A percentile compares a stretch with the other conserved stretches of the same genome.
Evolutionary conservation across 257 asterid species (phyloP).

Genomic region (Galeopsis tetrahit): DNA sequence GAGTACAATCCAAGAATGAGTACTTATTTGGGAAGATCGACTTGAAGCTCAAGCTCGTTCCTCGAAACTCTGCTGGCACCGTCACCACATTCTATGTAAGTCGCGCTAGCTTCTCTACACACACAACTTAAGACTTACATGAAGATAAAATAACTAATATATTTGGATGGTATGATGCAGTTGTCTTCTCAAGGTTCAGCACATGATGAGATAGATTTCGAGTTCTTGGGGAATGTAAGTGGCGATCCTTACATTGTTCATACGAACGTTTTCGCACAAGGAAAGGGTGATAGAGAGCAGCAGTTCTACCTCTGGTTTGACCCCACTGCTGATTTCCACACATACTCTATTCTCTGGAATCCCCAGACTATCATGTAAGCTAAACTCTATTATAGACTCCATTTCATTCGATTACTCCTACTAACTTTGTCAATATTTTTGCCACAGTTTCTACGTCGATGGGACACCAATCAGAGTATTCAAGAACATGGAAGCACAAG

Average conservation of each 20-base stretch:
- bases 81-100: slow-evolving; percentile 49
- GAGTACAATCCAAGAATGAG: slow-evolving; percentile 47
- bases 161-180: slow-evolving; percentile 28
- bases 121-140: neutral
- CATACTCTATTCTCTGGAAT: slow-evolving; percentile 54
- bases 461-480: slow-evolving; percentile 46
- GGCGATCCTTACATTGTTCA: slow-evolving; percentile 50
- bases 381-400: no score
- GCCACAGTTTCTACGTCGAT: slow-evolving; percentile 43
- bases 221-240: slow-evolving; percentile 45
- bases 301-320: slow-evolving; percentile 62
- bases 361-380: slow-evolving; percentile 45
- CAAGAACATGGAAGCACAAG: slow-evolving; percentile 38
- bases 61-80: slow-evolving; percentile 45
- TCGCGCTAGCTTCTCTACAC: no score
- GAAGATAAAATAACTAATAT: neutral
- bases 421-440: neutral
- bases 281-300: slow-evolving; percentile 48
- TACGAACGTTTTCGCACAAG: slow-evolving; percentile 51
- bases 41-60: slow-evolving; percentile 48
- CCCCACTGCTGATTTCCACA: slow-evolving; percentile 51
- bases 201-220: slow-evolving; percentile 58
- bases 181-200: slow-evolving; percentile 47
- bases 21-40: slow-evolving; percentile 35
- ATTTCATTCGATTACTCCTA: no score